Evolutionary conservation across 257 asterid species (phyloP), one percentile per base, ranked within the genome.

Genomic region (Gentiana macrophylla): DNA sequence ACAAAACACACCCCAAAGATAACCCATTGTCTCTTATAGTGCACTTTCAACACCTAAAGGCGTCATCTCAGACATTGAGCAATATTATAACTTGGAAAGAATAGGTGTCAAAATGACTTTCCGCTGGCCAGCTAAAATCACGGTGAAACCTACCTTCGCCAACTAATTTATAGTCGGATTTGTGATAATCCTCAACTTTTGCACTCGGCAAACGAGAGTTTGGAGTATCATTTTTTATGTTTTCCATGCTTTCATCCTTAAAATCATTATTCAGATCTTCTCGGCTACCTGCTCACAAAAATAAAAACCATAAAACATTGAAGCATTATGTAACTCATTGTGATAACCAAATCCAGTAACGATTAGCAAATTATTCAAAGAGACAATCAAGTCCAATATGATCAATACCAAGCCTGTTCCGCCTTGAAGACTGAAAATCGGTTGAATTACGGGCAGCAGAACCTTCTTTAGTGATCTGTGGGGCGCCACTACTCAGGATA

Each of bases 401-500:
- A 44, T 59, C 3, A 64, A 35, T 76, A 86, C 99, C 99, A 56
- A 77, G 67, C 70, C 73, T 81, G 71, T 9, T 77, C 53, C 81
- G 66, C 69, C 91, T 91, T 35, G 84, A 65, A 62, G 83, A 96
- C 75, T 71, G 47, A 72, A 76, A 62, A 57, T 84, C 98, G 43
- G 79, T 6, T 62, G 86, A n/a, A 53, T 74, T 66, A 69, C 94
- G 80, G 53, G 77, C 83, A 60, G 76, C 64, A 44, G 94, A 67
- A 36, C 84, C 94, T 60, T 83, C 97, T 70, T 84, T 92, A 69
- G 74, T 77, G 44, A 71, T 64, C 75, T 83, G 94, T 35, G 90
- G 94, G 55, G 85, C 97, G 50, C 94, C 94, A 77, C 97, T 91
- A 65, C 86, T 77, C 33, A 61, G 53, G 44, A 92, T 75, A 61